Evolutionary conservation across 306 rosid genomes (phyloP).

Genomic region (Canavalia gladiata): DNA sequence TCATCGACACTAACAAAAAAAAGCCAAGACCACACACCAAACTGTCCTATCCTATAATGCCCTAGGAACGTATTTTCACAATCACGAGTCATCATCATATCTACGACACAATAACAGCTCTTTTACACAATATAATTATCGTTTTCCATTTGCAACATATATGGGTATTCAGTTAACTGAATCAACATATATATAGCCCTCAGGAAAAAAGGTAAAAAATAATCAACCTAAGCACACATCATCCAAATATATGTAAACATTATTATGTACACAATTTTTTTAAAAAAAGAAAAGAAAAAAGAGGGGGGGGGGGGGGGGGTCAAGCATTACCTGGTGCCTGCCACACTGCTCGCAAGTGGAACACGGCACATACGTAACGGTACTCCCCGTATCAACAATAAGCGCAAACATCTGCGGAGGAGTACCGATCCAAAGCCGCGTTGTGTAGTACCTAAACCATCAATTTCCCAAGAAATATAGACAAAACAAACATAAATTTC

Average conservation of each 20-base stretch:
- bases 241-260: not conserved
- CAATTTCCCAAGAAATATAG: constrained; percentile 23
- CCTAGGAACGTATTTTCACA: not conserved
- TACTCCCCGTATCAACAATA: constrained; percentile 96
- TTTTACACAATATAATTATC: constrained; percentile 5
- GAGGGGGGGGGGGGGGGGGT: not conserved
- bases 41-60: constrained; percentile 23
- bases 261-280: not conserved
- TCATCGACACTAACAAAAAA: not conserved
- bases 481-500: not conserved
- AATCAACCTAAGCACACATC: constrained; percentile 38
- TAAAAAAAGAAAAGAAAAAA: not conserved
- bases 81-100: constrained; percentile 22
- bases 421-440: constrained; percentile 94
- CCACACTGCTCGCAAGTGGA: constrained; percentile 87
- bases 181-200: not conserved
- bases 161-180: not conserved
- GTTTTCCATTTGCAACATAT: constrained; percentile 31
- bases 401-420: constrained; percentile 94
- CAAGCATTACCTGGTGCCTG: constrained; percentile 61
- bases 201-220: not conserved
- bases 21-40: constrained; percentile 17
- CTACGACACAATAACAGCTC: not conserved
- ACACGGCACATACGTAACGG: constrained; percentile 97
- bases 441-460: constrained; percentile 77